Base-by-base conservation (phyloP, 169 alveolate genomes). In the Neospora caninum region DNA sequence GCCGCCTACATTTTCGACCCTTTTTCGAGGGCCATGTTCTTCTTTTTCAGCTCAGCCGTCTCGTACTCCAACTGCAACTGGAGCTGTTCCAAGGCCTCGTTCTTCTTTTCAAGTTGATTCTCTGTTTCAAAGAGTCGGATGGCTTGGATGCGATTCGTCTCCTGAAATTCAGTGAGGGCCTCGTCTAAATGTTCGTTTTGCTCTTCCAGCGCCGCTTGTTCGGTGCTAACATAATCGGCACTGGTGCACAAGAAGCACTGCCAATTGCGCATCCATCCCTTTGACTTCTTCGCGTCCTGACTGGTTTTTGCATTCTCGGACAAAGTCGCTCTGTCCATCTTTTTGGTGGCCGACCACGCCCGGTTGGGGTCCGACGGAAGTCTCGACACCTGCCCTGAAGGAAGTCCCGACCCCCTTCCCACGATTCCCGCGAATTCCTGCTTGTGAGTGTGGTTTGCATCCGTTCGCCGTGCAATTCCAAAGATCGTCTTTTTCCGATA, bases 171-270 rank as follows among this genome's bases (percentile, higher is more conserved):
- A 18, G 54, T 58, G 16, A 91, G 78, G 16, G 94, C 94, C 82
- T 91, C 94, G 53, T 91, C 94, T 16, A 91, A 82, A 34, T 78
- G 38, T 6, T 34, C 88, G 31, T 91, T 91, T 36, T 91, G 82
- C 1, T 45, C 89, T 29, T 91, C 91, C 54, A 91, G 54, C 22
- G 54, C 69, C 54, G 91, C 80, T 10, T 91, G 94, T 41, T 91
- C 94, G 0, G 83, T 84, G 78, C 91, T 91, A 9, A 91, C 89
- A 39, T 78, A 91, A 36, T 91, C 94, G 0, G 94, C n/a, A 54
- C 94, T 91, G 45, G 94, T 91, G 80, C 94, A 91, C 53, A 91
- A 39, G 58, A 91, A 91, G 45, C 94, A 91, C 1, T 80, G 73
- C 39, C 73, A 91, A 27, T 91, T 82, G 9, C n/a, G 31, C 82